phyloP scores from a whole-genome alignment of 495 filamentous ascomycete species.

The Evernia prunastri region DNA sequence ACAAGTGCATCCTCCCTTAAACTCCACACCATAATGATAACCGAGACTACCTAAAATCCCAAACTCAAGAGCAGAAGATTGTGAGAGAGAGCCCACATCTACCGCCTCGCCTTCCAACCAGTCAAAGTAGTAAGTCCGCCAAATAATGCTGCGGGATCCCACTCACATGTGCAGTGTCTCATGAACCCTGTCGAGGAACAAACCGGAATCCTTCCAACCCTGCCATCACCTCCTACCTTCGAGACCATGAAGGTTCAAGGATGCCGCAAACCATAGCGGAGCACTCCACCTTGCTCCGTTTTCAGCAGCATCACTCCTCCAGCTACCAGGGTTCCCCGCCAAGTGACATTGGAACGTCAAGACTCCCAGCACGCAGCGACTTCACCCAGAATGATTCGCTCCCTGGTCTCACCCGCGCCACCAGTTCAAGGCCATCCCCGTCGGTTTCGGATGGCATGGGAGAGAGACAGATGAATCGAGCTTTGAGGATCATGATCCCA shows the following conservation, averaged over 20 bases:
- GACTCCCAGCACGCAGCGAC: slow-evolving; percentile 12
- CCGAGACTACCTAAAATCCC: background rate
- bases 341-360: slow-evolving; percentile 10
- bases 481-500: background rate
- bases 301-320: slow-evolving; percentile 26
- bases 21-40: slow-evolving; percentile 1
- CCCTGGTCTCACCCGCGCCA: slow-evolving; percentile 26
- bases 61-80: slow-evolving; percentile 22
- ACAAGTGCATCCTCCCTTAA: background rate
- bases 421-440: background rate
- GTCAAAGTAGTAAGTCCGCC: background rate
- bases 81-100: slow-evolving; percentile 22
- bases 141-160: background rate
- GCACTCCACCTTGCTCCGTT: slow-evolving; percentile 10
- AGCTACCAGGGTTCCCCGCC: slow-evolving; percentile 26
- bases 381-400: slow-evolving; percentile 8
- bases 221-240: slow-evolving; percentile 1
- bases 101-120: slow-evolving; percentile 17
- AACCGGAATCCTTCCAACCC: background rate
- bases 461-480: background rate
- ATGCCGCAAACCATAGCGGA: background rate
- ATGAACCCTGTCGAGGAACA: background rate
- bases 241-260: background rate
- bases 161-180: slow-evolving; percentile 12
- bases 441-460: slow-evolving; percentile 7